These are phyloP conservation scores for Fusarium ramigenum DNA, from an alignment of 2,329 filamentous ascomycete genomes.

Conservation along the genomic window DNA sequence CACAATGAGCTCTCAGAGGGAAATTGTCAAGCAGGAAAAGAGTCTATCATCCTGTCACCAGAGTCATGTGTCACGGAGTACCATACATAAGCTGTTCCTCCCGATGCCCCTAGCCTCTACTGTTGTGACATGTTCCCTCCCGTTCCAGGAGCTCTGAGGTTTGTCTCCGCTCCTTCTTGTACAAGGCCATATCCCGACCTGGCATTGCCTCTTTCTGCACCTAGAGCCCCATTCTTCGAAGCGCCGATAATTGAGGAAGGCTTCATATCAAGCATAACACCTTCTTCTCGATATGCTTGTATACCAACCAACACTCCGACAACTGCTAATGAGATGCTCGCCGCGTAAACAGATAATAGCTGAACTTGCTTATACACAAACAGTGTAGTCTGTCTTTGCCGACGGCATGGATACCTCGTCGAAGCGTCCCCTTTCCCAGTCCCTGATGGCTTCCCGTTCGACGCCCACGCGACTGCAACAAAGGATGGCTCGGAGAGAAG, in stretches of 20 bases:
- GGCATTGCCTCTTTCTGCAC: too few species aligned
- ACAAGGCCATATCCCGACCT: not conserved
- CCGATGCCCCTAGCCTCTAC: not conserved
- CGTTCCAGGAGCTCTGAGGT: not conserved
- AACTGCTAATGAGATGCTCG: not conserved
- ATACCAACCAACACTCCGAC: not conserved
- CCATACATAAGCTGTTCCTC: not conserved
- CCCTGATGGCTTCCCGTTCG: not conserved
- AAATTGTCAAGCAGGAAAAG: accelerated
- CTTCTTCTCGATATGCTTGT: not conserved
- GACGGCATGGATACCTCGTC: not conserved
- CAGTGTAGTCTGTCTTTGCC: not conserved
- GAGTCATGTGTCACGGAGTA: not conserved
- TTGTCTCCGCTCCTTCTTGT: not conserved
- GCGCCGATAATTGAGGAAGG: not conserved
- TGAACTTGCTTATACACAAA: not conserved
- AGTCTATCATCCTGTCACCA: too few species aligned
- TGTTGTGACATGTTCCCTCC: not conserved
- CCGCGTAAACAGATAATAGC: too few species aligned
- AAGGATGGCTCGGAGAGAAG: not conserved
- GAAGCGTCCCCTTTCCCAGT: not conserved
- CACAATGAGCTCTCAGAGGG: accelerated
- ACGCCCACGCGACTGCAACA: not conserved
- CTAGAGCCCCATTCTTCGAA: not conserved
- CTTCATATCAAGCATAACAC: not conserved